Evolutionary conservation across 2,329 filamentous ascomycete species (phyloP).

Genomic region (Fusarium nematophilum): DNA sequence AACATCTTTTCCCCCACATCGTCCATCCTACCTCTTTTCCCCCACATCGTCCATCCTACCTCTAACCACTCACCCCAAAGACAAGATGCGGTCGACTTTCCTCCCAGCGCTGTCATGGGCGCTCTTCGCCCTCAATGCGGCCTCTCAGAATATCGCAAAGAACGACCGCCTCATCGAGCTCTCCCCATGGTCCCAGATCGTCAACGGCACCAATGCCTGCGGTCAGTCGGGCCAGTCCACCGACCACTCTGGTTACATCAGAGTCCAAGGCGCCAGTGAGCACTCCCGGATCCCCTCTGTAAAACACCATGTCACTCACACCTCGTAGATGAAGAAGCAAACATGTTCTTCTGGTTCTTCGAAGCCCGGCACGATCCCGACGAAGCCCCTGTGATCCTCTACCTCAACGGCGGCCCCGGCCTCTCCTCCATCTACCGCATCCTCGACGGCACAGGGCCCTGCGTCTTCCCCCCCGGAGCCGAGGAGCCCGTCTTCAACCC

Average conservation of each 20-base stretch:
- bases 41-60: too few species aligned
- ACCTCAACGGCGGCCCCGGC: conserved; percentile 13
- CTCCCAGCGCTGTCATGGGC: background rate
- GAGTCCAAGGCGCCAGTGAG: background rate
- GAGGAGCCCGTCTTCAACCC: background rate
- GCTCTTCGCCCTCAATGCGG: background rate
- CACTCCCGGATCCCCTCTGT: too few species aligned
- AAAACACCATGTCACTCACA: background rate
- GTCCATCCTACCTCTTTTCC: too few species aligned
- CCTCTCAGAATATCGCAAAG: background rate
- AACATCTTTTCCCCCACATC: too few species aligned
- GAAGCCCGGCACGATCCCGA: background rate
- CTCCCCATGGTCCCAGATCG: background rate
- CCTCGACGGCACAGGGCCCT: conserved; percentile 12
- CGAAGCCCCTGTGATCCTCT: conserved; percentile 3
- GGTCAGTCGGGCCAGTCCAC: background rate
- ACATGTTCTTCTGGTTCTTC: conserved; percentile 20
- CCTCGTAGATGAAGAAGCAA: background rate
- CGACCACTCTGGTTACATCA: background rate
- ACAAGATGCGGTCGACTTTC: background rate
- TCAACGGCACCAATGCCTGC: background rate
- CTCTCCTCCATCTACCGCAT: conserved; percentile 1
- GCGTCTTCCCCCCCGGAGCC: background rate
- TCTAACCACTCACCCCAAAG: too few species aligned
- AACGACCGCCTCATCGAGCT: too few species aligned